Conservation (phyloP, 495 filamentous ascomycete species). For the Hypomontagnella monticulosa region DNA sequence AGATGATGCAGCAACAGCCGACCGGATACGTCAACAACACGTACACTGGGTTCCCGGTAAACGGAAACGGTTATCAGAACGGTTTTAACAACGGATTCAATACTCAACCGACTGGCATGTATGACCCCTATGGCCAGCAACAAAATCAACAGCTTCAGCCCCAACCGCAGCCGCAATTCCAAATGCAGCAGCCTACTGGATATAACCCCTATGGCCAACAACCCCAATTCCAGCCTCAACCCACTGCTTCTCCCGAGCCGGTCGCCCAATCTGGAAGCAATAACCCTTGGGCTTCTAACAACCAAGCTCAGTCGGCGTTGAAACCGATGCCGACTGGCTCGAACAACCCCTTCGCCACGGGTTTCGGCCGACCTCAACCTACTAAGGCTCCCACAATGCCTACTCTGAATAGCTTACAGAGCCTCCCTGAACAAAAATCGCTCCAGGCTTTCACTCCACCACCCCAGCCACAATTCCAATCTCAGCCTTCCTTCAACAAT, state of each 20-base stretch:
- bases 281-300: conserved; percentile 77
- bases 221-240: conserved; percentile 59
- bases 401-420: conserved; percentile 66
- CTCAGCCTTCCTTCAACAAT: conserved; percentile 49
- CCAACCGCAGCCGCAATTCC: conserved; percentile 56
- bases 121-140: conserved; percentile 66
- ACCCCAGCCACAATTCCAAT: conserved; percentile 35
- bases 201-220: conserved; percentile 60
- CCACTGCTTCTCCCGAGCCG: conserved; percentile 63
- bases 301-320: conserved; percentile 58
- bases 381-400: conserved; percentile 63
- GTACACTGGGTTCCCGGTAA: conserved; percentile 75
- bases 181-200: conserved; percentile 48
- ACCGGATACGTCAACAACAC: conserved; percentile 88
- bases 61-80: conserved; percentile 66
- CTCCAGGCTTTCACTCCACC: conserved; percentile 60
- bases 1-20: conserved; percentile 74
- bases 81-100: conserved; percentile 51
- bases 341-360: conserved; percentile 91
- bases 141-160: conserved; percentile 74
- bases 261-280: conserved; percentile 78
- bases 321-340: conserved; percentile 83
- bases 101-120: conserved; percentile 48
- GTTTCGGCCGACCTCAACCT: conserved; percentile 55
- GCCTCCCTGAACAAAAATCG: conserved; percentile 75